Evolutionary conservation across 2,329 filamentous ascomycete species (phyloP).

Genomic region (Colletotrichum agaves): DNA sequence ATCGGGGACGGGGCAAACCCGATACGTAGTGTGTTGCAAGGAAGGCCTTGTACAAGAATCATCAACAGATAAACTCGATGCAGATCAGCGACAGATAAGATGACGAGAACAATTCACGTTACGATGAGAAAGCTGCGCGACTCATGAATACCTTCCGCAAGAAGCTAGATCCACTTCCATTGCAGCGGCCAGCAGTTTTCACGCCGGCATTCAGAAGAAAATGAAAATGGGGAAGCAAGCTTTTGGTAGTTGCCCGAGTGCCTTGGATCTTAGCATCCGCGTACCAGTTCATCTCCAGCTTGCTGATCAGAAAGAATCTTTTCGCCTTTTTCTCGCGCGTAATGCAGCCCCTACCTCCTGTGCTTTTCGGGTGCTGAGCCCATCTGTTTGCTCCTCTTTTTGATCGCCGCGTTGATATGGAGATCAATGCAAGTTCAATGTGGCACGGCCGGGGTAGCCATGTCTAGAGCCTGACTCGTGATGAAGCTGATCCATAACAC

Average conservation of each 20-base stretch:
- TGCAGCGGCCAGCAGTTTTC: conserved; percentile 1
- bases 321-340: too few species aligned
- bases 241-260: background rate
- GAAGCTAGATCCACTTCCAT: conserved; percentile 2
- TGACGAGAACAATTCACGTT: conserved; percentile 2
- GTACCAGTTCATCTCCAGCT: too few species aligned
- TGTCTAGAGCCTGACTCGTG: conserved; percentile 29
- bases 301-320: too few species aligned
- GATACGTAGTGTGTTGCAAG: too few species aligned
- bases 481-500: conserved; percentile 18
- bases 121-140: conserved; percentile 9
- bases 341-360: background rate
- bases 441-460: conserved; percentile 14
- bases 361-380: background rate
- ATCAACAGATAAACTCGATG: conserved; percentile 3
- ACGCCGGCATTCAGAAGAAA: background rate
- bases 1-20: too few species aligned
- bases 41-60: too few species aligned
- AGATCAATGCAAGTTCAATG: conserved; percentile 7
- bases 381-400: background rate
- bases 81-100: conserved; percentile 17
- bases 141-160: conserved; percentile 23
- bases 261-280: background rate
- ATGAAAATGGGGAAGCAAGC: conserved; percentile 4
- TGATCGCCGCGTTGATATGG: conserved; percentile 1